Evolutionary conservation across 257 asterid genomes (phyloP).

Genomic region (Lycium barbarum): DNA sequence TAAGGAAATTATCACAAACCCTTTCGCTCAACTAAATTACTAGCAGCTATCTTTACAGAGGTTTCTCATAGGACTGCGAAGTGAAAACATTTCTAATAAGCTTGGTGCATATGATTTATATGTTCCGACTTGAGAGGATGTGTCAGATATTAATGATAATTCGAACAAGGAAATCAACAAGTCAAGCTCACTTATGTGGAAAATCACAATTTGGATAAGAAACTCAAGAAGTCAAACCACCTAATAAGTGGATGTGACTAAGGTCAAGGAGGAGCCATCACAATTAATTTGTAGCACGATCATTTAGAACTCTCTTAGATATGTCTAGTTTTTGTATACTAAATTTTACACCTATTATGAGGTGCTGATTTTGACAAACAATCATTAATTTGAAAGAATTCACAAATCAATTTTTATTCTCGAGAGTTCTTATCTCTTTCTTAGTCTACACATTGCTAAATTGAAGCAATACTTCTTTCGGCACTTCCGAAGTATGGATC

Average conservation of each 20-base stretch:
- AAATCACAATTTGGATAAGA: neutral
- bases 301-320: neutral
- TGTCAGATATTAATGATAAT: neutral
- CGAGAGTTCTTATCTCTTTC: neutral
- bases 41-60: neutral
- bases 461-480: neutral
- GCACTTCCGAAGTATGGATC: neutral
- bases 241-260: neutral
- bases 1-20: neutral
- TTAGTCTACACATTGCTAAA: neutral
- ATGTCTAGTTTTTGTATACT: neutral
- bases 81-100: slow-evolving; percentile 3
- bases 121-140: neutral
- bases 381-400: neutral
- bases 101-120: neutral
- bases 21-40: neutral
- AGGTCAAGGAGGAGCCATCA: slow-evolving; percentile 17
- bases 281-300: neutral
- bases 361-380: neutral
- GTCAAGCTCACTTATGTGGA: slow-evolving; percentile 11
- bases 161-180: neutral
- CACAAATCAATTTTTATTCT: neutral
- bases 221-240: neutral
- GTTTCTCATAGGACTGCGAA: slow-evolving; percentile 1
- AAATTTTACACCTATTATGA: neutral